A percentile compares a stretch with the other conserved stretches of the same genome.
phyloP scores from a whole-genome alignment of 768 basidiomycete species.

The Neoboletus magnificus region DNA sequence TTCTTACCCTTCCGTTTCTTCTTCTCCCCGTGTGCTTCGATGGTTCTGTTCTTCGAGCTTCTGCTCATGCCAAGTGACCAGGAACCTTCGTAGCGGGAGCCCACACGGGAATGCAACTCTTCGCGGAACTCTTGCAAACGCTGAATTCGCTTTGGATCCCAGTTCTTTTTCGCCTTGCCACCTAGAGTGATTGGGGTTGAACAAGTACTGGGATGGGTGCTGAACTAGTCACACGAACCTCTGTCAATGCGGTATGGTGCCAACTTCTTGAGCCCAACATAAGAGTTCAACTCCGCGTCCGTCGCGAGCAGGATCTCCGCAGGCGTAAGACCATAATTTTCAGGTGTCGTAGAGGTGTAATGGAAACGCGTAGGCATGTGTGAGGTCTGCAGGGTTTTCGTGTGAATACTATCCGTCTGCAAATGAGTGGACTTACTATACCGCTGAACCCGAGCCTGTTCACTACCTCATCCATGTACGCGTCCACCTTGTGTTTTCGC shows the following conservation, averaged over 20 bases:
- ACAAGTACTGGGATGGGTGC: neutral
- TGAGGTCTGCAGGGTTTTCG: constrained; percentile 58
- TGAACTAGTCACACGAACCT: constrained; percentile 17
- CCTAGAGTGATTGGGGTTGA: constrained; percentile 6
- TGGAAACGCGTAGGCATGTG: constrained; percentile 91
- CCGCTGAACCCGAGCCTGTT: constrained; percentile 88
- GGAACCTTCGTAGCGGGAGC: constrained; percentile 13
- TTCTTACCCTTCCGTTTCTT: constrained; percentile 74
- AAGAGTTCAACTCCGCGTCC: constrained; percentile 90
- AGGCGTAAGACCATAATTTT: constrained; percentile 69
- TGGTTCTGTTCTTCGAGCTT: constrained; percentile 3
- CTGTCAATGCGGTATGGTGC: constrained; percentile 80
- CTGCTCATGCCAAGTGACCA: constrained; percentile 15
- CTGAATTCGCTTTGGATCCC: constrained; percentile 62
- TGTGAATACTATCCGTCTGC: neutral
- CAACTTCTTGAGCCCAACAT: constrained; percentile 83
- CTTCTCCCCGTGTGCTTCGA: constrained; percentile 21
- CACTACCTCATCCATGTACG: constrained; percentile 91
- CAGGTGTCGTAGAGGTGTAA: constrained; percentile 67
- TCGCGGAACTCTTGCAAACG: constrained; percentile 71
- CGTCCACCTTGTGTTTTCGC: constrained; percentile 75
- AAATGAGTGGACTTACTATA: constrained; percentile 53
- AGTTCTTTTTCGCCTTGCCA: constrained; percentile 34
- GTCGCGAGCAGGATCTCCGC: constrained; percentile 88
- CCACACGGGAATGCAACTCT: constrained; percentile 47